Evolutionary conservation across 495 filamentous ascomycete species (phyloP), one percentile per base, ranked within the genome.

Genomic region (Collariella sp.): DNA sequence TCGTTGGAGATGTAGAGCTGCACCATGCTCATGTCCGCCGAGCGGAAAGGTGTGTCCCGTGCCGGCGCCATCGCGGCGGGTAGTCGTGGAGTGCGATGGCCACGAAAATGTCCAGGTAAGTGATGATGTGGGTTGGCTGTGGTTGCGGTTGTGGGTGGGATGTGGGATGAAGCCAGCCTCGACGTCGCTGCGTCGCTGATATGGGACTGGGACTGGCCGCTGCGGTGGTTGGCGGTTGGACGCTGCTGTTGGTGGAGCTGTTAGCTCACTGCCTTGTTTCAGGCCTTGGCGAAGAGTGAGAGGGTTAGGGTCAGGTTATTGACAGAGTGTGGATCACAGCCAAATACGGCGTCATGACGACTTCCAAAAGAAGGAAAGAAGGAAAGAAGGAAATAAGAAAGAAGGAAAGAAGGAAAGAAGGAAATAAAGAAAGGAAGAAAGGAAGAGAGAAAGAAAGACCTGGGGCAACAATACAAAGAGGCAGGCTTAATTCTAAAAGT

Each of bases 1-100:
- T 99, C 93, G 63, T 95, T 96, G 58, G 93, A 88, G 64, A 97
- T 90, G 74, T 96, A 99, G 62, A 99, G 85, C 81, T 97, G 93
- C 68, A 94, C 94, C 82, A 99, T 84, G 80, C 89, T 95, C 93
- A 99, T 99, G 73, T 97, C 91, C 86, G 89, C 85, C 67, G 94
- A 97, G 78, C 94, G 93, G 86, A 99, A 96, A 77, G 96, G 85
- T 72, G 89, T 95, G 72, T 97, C 90, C 74, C 86, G 76, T 62
- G 70, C 64, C 59, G 75, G 71, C 64, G 72, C 78, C 78, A 81
- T 81, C 51, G 60, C 58, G 48, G 38, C 44, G 48, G 36, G 54
- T 46, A 34, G 47, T 55, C 31, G 22, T 15, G 19, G 50, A 44
- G 35, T 43, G 55, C 57, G 49, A 56, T 60, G 48, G 50, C 57